Base-by-base conservation (phyloP, 352 stramenopile species). In the Globisporangium emineosum region DNA sequence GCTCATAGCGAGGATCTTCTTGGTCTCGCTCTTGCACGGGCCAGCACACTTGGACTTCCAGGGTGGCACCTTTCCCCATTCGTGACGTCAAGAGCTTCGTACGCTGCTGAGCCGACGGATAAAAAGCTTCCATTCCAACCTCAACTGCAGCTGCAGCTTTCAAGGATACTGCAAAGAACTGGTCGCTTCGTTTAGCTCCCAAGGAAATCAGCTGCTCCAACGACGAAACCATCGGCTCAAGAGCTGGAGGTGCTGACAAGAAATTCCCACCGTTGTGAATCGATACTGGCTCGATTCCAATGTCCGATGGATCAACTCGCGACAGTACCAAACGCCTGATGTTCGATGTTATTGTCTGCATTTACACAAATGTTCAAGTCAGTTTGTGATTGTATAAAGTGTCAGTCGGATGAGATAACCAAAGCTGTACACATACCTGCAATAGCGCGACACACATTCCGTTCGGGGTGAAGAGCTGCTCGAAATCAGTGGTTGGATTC, bases 21-120 rank as follows among this genome's bases (percentile, higher is more conserved):
- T 96, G 88, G 35, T 93, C 86, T 4, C 84, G 79, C 58, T 96
- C 88, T 66, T 93, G 81, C 19, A 94, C 88, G 35, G 88, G 88
- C 88, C 88, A 96, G 23, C 84, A 86, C 37, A 96, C 80, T 71
- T 96, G 88, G 7, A 94, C 75, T 64, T 96, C 88, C 19, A 96
- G 68, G 12, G 84, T 96, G 40, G 88, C 83, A 30, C 88, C 86
- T 23, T 83, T 89, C 23, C 86, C 88, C 88, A 96, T 96, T 13
- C 86, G 81, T 10, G 79, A 90, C 40, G 86, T 88, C 50, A 96
- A 59, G 25, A 96, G 72, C 68, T 88, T 80, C 2, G 88, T 96
- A 33, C 88, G 81, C 51, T 94, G 85, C 23, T 94, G 73, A n/a
- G 86, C 73, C 25, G 86, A 94, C 32, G 88, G 86, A 56, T 96